These are phyloP conservation scores for Perilla frutescens DNA, from an alignment of 257 asterid genomes.

Conservation along the genomic window DNA sequence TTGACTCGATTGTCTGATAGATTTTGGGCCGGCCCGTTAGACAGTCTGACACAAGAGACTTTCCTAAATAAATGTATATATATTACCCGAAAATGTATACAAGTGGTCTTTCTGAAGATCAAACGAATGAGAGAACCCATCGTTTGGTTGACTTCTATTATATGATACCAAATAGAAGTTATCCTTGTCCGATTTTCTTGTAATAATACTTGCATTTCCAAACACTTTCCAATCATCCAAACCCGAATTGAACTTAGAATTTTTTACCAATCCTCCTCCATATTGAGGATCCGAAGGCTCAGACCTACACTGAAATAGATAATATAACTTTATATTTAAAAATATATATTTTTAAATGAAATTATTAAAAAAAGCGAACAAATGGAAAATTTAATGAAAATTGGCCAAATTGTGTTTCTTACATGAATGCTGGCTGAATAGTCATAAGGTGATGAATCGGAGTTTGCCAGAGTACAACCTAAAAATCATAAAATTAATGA, in stretches of 20 bases:
- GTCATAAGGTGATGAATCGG: constrained; percentile 34
- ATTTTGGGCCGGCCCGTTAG: too few relatives aligned
- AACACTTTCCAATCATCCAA: constrained; percentile 36
- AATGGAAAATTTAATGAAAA: too few relatives aligned
- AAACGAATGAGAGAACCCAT: constrained; percentile 39
- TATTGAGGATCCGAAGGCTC: constrained; percentile 54
- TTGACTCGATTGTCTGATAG: too few relatives aligned
- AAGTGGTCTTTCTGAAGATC: constrained; percentile 36
- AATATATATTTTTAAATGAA: too few relatives aligned
- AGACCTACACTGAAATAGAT: constrained; percentile 41
- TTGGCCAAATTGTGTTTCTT: constrained; percentile 20
- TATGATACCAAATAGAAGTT: constrained; percentile 48
- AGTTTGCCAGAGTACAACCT: constrained; percentile 31
- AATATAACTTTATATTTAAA: background rate
- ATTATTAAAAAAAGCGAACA: background rate
- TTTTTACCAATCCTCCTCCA: constrained; percentile 45
- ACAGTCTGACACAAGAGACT: too few relatives aligned
- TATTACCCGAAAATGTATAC: constrained; percentile 54
- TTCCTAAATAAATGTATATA: too few relatives aligned
- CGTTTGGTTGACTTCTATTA: constrained; percentile 28
- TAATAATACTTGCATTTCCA: constrained; percentile 37
- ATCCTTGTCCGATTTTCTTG: constrained; percentile 33
- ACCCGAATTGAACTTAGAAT: constrained; percentile 41
- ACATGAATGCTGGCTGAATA: constrained; percentile 49
- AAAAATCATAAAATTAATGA: background rate